Conservation (phyloP, 345 rosid species). For the Salix brachista region DNA sequence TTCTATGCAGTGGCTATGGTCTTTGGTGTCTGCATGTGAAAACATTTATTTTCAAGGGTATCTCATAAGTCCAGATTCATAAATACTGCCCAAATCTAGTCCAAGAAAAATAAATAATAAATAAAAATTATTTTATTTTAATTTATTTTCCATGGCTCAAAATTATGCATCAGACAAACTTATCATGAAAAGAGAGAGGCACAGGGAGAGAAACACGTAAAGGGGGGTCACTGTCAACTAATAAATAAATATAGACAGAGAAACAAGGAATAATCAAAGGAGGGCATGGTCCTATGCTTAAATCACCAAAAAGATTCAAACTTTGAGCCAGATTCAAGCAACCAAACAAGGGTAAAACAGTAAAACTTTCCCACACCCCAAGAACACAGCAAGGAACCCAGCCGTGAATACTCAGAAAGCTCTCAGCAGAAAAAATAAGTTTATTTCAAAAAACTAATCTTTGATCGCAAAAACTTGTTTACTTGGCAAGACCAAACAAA, state of each 20-base stretch:
- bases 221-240: slow-evolving; percentile 21
- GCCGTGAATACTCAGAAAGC: not conserved
- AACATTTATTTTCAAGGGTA: slow-evolving; percentile 23
- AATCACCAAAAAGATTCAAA: slow-evolving; percentile 2
- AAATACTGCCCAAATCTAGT: not conserved
- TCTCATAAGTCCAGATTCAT: not conserved
- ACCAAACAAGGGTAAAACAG: not conserved
- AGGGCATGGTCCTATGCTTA: no score
- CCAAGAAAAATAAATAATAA: slow-evolving; percentile 8
- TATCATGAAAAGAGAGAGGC: slow-evolving; percentile 12
- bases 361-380: not conserved
- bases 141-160: slow-evolving; percentile 14
- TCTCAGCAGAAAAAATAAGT: not conserved
- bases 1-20: slow-evolving; percentile 12
- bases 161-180: slow-evolving; percentile 4
- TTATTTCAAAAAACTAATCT: not conserved
- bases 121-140: not conserved
- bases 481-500: not conserved
- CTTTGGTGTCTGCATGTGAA: slow-evolving; percentile 44
- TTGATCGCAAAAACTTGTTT: not conserved
- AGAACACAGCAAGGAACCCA: no score
- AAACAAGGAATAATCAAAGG: not conserved
- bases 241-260: slow-evolving; percentile 2
- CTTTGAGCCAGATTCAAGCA: slow-evolving; percentile 10
- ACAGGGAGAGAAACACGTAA: slow-evolving; percentile 14